phyloP scores from a whole-genome alignment of 208 protist species.

The Trypanosomatidae sp. region DNA sequence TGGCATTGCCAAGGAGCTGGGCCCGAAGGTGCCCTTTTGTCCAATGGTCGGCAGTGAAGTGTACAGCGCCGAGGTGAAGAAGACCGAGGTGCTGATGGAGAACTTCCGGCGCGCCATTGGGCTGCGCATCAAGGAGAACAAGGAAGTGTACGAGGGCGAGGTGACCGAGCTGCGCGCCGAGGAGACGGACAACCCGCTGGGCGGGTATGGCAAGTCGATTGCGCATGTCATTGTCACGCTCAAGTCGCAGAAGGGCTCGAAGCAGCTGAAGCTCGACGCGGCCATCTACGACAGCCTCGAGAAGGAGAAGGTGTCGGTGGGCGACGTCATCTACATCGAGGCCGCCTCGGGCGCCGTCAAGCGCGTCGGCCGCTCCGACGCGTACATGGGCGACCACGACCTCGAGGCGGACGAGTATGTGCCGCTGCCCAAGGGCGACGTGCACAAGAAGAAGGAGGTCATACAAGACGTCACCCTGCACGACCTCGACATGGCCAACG shows the following conservation, averaged over 20 bases:
- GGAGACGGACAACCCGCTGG: conserved; percentile 97
- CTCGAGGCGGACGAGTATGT: conserved; percentile 99
- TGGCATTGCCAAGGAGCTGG: conserved; percentile 98
- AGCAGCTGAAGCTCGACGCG: conserved; percentile 98
- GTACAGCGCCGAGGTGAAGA: conserved; percentile 99
- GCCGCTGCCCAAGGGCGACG: conserved; percentile 99
- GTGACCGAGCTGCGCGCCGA: conserved; percentile 98
- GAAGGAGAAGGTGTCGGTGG: conserved; percentile 97
- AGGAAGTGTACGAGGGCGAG: conserved; percentile 99
- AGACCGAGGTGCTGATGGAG: conserved; percentile 99
- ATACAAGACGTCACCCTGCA: conserved; percentile 99
- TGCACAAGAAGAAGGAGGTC: conserved; percentile 99
- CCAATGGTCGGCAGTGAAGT: conserved; percentile 99
- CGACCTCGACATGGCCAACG: conserved; percentile 99
- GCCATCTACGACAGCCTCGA: conserved; percentile 98
- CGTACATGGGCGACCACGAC: conserved; percentile 94
- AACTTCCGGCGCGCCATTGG: conserved; percentile 99
- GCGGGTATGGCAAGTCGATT: conserved; percentile 98
- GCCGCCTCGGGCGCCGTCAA: conserved; percentile 96
- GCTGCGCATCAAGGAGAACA: conserved; percentile 99
- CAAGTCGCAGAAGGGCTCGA: conserved; percentile 97
- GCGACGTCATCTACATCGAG: conserved; percentile 99
- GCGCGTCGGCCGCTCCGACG: conserved; percentile 92
- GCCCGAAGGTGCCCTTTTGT: conserved; percentile 99
- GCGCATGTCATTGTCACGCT: conserved; percentile 97